Evolutionary conservation across 441 rosid species (phyloP).

Genomic region (Bruguiera hainesii): DNA sequence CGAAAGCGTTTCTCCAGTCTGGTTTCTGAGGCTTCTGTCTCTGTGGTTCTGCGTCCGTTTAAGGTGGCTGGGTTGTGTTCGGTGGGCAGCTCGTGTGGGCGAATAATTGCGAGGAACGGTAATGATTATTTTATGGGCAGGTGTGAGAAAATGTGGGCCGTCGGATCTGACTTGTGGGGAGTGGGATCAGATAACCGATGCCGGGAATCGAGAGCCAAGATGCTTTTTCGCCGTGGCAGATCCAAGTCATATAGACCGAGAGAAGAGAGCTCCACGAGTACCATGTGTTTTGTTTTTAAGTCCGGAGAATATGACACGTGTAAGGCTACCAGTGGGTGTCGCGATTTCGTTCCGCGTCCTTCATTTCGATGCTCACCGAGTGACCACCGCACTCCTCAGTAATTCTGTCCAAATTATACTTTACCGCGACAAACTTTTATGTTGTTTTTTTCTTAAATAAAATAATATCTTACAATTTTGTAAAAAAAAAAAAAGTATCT

Average conservation of each 20-base stretch:
- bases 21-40: not conserved
- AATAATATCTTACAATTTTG: too few species aligned
- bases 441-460: too few species aligned
- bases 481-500: too few species aligned
- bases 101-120: not conserved
- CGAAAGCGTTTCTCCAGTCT: not conserved
- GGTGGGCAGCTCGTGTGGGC: not conserved
- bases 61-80: not conserved
- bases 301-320: slow-evolving; percentile 15
- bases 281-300: not conserved
- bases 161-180: slow-evolving; percentile 27
- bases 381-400: too few species aligned
- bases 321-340: slow-evolving; percentile 5
- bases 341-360: not conserved
- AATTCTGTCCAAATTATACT: too few species aligned
- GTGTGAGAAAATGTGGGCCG: slow-evolving; percentile 28
- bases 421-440: too few species aligned
- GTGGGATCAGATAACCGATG: slow-evolving; percentile 43
- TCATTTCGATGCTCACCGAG: too few species aligned
- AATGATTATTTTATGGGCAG: slow-evolving; percentile 6
- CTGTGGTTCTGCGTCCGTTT: not conserved
- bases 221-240: slow-evolving; percentile 38
- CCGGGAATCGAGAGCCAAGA: slow-evolving; percentile 56
- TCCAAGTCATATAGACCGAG: slow-evolving; percentile 20
- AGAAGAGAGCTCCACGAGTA: not conserved